Evolutionary conservation across 495 filamentous ascomycete species (phyloP).

Genomic region (Podospora appendiculata): DNA sequence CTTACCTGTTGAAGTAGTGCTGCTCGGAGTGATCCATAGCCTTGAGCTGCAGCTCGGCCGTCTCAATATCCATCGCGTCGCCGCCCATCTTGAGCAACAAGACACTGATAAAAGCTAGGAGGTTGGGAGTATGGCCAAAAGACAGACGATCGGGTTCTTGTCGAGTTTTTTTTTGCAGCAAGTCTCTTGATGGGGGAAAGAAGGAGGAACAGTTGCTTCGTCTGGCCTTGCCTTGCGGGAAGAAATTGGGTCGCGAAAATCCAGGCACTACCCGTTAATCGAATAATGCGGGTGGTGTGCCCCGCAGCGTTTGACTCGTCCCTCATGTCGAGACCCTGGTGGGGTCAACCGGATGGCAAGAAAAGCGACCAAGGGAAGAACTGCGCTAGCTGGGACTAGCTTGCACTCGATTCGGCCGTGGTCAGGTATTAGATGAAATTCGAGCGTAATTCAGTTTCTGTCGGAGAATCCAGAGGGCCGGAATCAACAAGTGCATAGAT

Average conservation of each 20-base stretch:
- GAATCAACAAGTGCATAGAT: too few species aligned
- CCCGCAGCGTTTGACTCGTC: not conserved
- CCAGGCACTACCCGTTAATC: not conserved
- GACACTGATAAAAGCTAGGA: not conserved
- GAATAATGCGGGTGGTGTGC: not conserved
- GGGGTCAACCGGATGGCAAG: too few species aligned
- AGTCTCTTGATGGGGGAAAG: not conserved
- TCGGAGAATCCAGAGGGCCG: too few species aligned
- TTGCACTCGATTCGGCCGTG: too few species aligned
- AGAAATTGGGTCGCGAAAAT: constrained; percentile 12
- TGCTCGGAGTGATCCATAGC: constrained; percentile 80
- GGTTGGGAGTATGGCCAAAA: not conserved
- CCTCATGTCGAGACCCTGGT: not conserved
- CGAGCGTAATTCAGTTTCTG: too few species aligned
- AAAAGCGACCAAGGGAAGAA: too few species aligned
- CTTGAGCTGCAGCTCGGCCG: constrained; percentile 44
- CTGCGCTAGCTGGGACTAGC: too few species aligned
- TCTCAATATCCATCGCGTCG: constrained; percentile 39
- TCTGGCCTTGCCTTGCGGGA: constrained; percentile 4
- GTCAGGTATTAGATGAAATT: too few species aligned
- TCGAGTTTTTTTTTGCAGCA: too few species aligned
- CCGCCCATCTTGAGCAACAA: constrained; percentile 23
- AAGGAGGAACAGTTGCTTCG: not conserved
- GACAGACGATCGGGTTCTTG: not conserved
- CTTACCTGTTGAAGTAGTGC: constrained; percentile 94